phyloP scores from a whole-genome alignment of 1,139 yeast genomes.

The Candida tetrigidarum region DNA sequence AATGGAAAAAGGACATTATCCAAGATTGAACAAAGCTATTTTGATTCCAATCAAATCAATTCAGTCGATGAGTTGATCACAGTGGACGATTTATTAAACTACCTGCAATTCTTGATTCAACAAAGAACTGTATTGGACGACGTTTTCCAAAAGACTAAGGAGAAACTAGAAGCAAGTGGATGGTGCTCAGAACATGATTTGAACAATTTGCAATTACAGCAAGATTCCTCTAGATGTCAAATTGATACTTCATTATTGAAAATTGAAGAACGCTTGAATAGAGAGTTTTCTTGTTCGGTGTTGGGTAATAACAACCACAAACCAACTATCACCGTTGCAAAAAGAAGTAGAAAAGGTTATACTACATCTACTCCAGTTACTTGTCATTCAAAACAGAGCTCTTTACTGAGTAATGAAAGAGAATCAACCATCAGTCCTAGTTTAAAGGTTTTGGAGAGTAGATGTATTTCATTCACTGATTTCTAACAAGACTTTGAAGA shows the following conservation, averaged over 20 bases:
- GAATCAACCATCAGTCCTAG: conserved; percentile 27
- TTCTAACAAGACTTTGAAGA: conserved; percentile 11
- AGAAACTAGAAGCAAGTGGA: conserved; percentile 40
- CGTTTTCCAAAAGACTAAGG: conserved; percentile 41
- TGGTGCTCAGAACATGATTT: conserved; percentile 53
- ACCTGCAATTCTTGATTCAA: conserved; percentile 32
- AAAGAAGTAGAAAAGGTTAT: background rate
- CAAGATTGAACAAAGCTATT: conserved; percentile 42
- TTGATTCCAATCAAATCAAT: conserved; percentile 24
- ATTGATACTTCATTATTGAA: conserved; percentile 37
- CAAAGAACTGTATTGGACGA: conserved; percentile 38
- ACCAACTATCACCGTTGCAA: background rate
- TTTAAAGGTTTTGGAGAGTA: conserved; percentile 26
- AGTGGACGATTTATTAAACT: conserved; percentile 38
- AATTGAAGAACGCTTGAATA: conserved; percentile 35
- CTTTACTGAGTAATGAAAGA: conserved; percentile 12
- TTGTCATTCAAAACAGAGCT: conserved; percentile 3
- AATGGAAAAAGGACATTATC: conserved; percentile 33
- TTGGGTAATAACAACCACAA: conserved; percentile 12
- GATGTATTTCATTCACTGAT: conserved; percentile 29
- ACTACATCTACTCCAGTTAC: background rate
- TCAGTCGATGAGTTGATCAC: conserved; percentile 31
- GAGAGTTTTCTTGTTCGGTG: conserved; percentile 29
- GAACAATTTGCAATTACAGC: conserved; percentile 43
- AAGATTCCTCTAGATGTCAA: conserved; percentile 34